phyloP scores from a whole-genome alignment of 2,329 filamentous ascomycete species.

The Ceratocystis destructans region DNA sequence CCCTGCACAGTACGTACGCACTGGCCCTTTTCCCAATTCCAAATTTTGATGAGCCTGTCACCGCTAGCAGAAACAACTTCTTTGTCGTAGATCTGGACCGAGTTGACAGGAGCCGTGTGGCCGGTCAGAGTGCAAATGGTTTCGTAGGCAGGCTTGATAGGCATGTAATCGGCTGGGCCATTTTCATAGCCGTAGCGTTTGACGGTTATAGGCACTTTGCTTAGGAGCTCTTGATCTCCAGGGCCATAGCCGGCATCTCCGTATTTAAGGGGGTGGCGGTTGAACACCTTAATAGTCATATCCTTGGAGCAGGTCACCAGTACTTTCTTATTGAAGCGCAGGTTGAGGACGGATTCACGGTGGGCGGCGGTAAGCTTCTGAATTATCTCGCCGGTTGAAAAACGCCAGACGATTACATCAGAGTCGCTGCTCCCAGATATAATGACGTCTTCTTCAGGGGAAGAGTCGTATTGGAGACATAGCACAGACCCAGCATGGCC shows the following conservation, averaged over 20 bases:
- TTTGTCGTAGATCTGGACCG: conserved; percentile 74
- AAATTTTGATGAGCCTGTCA: conserved; percentile 85
- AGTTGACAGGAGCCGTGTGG: conserved; percentile 86
- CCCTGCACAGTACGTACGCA: conserved; percentile 69
- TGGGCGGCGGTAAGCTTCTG: conserved; percentile 67
- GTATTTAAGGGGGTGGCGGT: conserved; percentile 52
- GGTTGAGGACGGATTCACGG: conserved; percentile 79
- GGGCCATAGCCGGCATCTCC: conserved; percentile 44
- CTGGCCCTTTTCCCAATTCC: conserved; percentile 71
- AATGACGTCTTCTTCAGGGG: conserved; percentile 77
- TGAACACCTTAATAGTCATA: conserved; percentile 94
- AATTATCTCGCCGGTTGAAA: conserved; percentile 75
- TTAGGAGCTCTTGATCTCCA: conserved; percentile 26
- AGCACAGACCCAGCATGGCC: conserved; percentile 80
- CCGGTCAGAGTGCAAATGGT: conserved; percentile 69
- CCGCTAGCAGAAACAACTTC: conserved; percentile 92
- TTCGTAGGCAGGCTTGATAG: conserved; percentile 51
- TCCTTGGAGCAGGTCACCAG: conserved; percentile 96
- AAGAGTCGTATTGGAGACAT: conserved; percentile 87
- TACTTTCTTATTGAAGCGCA: conserved; percentile 81
- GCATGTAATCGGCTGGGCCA: conserved; percentile 33
- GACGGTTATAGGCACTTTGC: conserved; percentile 39
- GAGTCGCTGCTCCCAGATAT: conserved; percentile 91
- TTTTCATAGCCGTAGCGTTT: conserved; percentile 42
- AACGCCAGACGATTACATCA: conserved; percentile 80